These are phyloP conservation scores for Aspergillus sp. DNA, from an alignment of 2,329 filamentous ascomycete species.

Conservation along the genomic window DNA sequence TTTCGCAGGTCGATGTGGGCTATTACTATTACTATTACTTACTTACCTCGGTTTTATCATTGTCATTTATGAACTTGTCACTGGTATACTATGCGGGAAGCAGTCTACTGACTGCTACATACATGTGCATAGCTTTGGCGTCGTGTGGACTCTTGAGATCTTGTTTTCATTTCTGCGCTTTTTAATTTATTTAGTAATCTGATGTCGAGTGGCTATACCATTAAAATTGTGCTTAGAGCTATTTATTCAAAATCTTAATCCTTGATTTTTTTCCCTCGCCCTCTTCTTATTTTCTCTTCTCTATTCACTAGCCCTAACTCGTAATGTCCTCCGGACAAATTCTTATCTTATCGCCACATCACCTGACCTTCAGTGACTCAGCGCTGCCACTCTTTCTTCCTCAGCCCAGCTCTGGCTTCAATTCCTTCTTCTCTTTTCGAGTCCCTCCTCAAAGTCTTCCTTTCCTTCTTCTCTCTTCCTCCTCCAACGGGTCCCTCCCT, in stretches of 20 bases:
- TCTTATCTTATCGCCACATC: constrained; percentile 17
- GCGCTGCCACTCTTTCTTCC: neutral
- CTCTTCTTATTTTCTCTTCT: neutral
- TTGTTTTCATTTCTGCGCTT: neutral
- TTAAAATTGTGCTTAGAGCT: neutral
- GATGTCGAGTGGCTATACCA: neutral
- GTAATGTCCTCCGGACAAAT: neutral
- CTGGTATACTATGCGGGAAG: neutral
- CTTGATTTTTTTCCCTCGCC: too few species aligned
- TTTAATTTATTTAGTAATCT: neutral
- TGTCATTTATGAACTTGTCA: constrained; percentile 2
- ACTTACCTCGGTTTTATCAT: constrained; percentile 6
- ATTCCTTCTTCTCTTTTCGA: neutral
- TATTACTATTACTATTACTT: neutral
- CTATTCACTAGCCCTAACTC: neutral
- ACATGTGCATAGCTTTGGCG: constrained; percentile 23
- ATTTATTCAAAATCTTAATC: neutral
- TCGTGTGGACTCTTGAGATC: constrained; percentile 6
- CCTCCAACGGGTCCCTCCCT: neutral
- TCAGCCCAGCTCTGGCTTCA: neutral
- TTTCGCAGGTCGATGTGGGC: constrained; percentile 21
- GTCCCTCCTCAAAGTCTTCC: neutral
- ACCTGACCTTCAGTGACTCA: constrained; percentile 2
- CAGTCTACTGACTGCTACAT: neutral
- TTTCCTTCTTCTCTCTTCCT: neutral